Conservation (phyloP, 768 basidiomycete genomes). For the Suillus bovinus region DNA sequence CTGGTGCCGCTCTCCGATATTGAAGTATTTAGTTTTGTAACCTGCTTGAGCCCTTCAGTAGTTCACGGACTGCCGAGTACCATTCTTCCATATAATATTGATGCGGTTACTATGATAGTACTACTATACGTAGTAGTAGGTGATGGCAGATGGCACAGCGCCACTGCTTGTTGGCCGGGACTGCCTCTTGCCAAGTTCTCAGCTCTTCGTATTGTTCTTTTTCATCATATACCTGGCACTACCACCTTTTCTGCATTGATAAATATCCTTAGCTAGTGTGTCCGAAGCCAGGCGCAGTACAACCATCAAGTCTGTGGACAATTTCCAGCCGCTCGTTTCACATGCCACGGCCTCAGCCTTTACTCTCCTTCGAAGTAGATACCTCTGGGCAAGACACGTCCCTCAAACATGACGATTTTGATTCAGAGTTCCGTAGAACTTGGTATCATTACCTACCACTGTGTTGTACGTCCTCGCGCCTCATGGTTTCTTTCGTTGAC, state of each 20-base stretch:
- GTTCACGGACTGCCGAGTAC: too few relatives aligned
- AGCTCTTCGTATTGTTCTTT: neutral
- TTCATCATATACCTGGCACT: neutral
- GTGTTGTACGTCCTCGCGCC: conserved; percentile 40
- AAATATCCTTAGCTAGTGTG: neutral
- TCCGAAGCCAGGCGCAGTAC: neutral
- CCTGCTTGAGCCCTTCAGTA: too few relatives aligned
- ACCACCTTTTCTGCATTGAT: neutral
- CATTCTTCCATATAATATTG: too few relatives aligned
- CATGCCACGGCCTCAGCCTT: conserved; percentile 23
- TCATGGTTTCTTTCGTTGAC: neutral
- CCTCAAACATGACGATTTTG: conserved; percentile 30
- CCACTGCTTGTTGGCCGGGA: too few relatives aligned
- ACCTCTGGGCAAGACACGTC: conserved; percentile 17
- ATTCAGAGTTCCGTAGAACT: conserved; percentile 38
- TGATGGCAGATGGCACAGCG: too few relatives aligned
- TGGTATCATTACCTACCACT: conserved; percentile 65
- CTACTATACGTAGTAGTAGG: too few relatives aligned
- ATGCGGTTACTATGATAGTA: too few relatives aligned
- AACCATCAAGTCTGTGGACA: neutral
- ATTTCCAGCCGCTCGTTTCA: neutral
- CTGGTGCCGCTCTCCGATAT: too few relatives aligned
- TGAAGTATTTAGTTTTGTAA: too few relatives aligned
- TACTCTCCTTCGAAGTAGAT: conserved; percentile 31
- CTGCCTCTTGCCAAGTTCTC: neutral